These are phyloP conservation scores for Schizosaccharomyces octosporus DNA, from an alignment of 805 yeast genomes.

Conservation along the genomic window DNA sequence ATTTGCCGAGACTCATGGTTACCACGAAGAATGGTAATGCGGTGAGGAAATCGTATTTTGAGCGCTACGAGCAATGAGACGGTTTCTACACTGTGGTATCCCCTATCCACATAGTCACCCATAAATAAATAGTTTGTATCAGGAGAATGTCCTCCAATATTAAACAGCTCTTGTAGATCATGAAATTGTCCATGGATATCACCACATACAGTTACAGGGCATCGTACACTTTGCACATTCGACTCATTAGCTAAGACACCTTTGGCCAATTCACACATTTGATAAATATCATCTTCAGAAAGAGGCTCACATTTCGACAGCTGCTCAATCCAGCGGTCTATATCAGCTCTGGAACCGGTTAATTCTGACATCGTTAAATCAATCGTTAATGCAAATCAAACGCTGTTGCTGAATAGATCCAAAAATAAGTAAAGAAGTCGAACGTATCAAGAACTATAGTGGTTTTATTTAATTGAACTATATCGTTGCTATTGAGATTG, in stretches of 20 bases:
- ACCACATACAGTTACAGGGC: slow-evolving; percentile 83
- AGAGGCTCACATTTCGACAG: slow-evolving; percentile 58
- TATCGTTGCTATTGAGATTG: no score
- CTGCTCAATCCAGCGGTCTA: slow-evolving; percentile 73
- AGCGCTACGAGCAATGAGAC: slow-evolving; percentile 50
- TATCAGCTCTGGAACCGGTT: slow-evolving; percentile 17
- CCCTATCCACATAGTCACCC: slow-evolving; percentile 83
- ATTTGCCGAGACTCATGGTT: slow-evolving; percentile 89
- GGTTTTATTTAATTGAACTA: no score
- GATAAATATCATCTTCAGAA: slow-evolving; percentile 52
- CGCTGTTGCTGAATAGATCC: no score
- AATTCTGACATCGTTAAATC: not conserved
- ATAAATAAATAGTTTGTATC: slow-evolving; percentile 47
- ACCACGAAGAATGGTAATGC: slow-evolving; percentile 67
- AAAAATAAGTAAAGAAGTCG: no score
- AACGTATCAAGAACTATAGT: no score
- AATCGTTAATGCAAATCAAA: no score
- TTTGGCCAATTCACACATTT: slow-evolving; percentile 56
- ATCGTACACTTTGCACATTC: slow-evolving; percentile 82
- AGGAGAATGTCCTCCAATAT: slow-evolving; percentile 70
- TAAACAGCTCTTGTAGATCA: slow-evolving; percentile 58
- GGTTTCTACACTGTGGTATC: slow-evolving; percentile 76
- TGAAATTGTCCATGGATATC: slow-evolving; percentile 94
- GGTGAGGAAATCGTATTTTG: slow-evolving; percentile 73
- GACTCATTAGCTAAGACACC: slow-evolving; percentile 78